Base-by-base conservation (phyloP, 2,329 filamentous ascomycete genomes). In the Ophiostoma sp. region DNA sequence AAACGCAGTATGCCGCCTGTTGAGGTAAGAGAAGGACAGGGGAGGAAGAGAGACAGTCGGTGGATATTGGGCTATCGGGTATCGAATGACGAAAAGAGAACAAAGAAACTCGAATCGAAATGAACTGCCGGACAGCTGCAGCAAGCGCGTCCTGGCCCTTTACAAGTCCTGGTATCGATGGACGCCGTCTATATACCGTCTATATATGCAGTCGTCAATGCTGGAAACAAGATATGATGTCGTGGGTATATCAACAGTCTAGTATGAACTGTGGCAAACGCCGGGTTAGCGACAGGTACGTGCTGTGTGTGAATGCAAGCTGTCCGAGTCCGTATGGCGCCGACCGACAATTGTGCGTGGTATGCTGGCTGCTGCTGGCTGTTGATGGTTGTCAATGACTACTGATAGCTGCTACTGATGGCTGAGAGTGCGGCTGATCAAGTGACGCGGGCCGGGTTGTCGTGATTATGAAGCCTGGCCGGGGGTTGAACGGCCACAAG, bases 181-280 rank as follows among this genome's bases (percentile, higher is more conserved):
- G 68, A 66, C 64, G 65, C 65, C 68, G 67, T 71, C 70, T 69
- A 71, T 65, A 69, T 69, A 69, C 65, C 68, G 67, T 71, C 70
- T 69, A 71, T 65, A 69, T 69, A 69, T 69, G 66, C 64, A 48
- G 52, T 60, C 62, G 62, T 27, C 35, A 67, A 71, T 68, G 67
- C 60, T 41, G 62, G 33, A 62, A 48, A 65, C 66, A 66, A 57
- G 44, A 10, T 44, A 60, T 41, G 60, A 36, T 36, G 68, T 69
- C 36, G 65, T 66, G 71, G 70, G 68, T 72, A 72, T 72, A 68
- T 72, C 67, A 52, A 68, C 57, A 65, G 67, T 72, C 71, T 72
- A 72, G 68, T 60, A 60, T 67, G 35, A 69, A 68, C 57, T 68
- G 52, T 31, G 13, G n/a, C 23, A 10, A 20, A 27, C n/a, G 2